Evolutionary conservation across 345 rosid genomes (phyloP).

Genomic region (Durio zibethinus): DNA sequence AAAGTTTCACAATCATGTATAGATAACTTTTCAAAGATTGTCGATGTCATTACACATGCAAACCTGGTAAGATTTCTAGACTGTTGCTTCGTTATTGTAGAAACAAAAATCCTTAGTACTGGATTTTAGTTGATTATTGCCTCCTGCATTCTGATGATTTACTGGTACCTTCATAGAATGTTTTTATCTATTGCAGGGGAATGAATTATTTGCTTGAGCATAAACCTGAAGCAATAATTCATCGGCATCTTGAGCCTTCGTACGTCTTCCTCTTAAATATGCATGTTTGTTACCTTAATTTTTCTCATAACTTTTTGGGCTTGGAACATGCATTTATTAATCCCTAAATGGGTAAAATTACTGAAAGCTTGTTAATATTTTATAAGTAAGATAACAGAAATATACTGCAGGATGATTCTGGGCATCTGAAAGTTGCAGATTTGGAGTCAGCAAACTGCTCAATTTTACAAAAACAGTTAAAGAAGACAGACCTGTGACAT

Average conservation of each 20-base stretch:
- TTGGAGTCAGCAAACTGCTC: conserved; percentile 63
- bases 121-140: background rate
- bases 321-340: background rate
- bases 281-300: background rate
- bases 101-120: background rate
- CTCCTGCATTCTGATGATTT: background rate
- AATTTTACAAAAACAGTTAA: conserved; percentile 54
- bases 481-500: conserved; percentile 50
- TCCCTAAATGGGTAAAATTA: conserved; percentile 22
- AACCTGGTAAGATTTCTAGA: background rate
- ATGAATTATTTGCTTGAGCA: conserved; percentile 82
- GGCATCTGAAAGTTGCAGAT: conserved; percentile 75
- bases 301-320: conserved; percentile 10
- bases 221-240: conserved; percentile 81
- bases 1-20: background rate
- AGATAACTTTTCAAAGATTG: background rate
- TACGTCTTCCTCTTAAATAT: conserved; percentile 40
- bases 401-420: conserved; percentile 70
- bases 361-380: conserved; percentile 36
- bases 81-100: background rate
- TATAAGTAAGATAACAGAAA: conserved; percentile 64
- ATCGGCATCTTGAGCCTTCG: conserved; percentile 84
- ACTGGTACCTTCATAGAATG: background rate
- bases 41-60: background rate
- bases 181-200: conserved; percentile 53